Evolutionary conservation across 306 rosid genomes (phyloP).

Genomic region (Abrus pulchellus): DNA sequence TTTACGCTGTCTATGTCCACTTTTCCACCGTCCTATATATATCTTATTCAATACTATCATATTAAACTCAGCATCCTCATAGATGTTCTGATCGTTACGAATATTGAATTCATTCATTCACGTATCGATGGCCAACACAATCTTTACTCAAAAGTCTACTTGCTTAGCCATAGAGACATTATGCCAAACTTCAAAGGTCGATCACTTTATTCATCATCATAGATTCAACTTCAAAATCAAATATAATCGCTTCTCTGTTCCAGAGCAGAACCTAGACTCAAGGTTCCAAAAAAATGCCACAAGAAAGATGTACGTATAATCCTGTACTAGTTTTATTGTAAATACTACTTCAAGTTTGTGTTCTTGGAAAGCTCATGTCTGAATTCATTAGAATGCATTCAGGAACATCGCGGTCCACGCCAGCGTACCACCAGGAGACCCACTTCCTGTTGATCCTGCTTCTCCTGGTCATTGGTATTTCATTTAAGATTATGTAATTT

Average conservation of each 20-base stretch:
- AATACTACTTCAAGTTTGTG: neutral
- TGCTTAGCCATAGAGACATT: conserved; percentile 8
- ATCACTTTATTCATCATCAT: conserved; percentile 22
- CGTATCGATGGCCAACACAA: conserved; percentile 29
- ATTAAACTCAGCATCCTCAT: neutral
- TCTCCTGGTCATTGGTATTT: conserved; percentile 37
- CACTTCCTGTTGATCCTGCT: conserved; percentile 40
- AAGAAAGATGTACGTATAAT: conserved; percentile 45
- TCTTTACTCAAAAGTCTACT: conserved; percentile 16
- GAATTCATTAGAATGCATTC: neutral
- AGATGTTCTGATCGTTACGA: neutral
- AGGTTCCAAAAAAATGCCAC: conserved; percentile 8
- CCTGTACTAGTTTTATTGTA: neutral
- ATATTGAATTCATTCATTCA: neutral
- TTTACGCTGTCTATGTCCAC: no score
- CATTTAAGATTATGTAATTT: no score
- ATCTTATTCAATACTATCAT: no score
- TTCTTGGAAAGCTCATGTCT: no score
- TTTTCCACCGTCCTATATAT: no score
- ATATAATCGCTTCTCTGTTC: neutral
- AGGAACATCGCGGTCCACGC: conserved; percentile 56
- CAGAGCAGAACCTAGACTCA: conserved; percentile 12
- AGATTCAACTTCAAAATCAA: conserved; percentile 40
- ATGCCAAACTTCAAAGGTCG: conserved; percentile 35
- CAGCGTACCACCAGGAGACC: conserved; percentile 44